Conservation (phyloP, 2,329 filamentous ascomycete genomes). For the Sporothrix brunneoviolacea region DNA sequence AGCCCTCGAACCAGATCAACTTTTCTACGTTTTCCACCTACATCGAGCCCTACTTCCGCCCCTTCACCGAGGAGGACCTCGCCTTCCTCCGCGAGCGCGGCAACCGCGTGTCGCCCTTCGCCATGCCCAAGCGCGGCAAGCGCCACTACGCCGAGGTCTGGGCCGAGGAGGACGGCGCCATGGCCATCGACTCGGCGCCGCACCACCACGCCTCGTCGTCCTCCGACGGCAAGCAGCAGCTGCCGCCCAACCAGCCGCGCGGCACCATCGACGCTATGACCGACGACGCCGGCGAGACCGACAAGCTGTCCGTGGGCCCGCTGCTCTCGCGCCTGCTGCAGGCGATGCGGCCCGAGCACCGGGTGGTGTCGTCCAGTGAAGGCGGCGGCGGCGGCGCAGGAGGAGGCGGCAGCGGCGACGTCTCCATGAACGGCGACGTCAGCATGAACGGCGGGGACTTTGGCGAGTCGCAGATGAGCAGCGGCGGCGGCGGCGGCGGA, state of each 20-base stretch:
- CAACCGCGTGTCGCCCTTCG: constrained; percentile 74
- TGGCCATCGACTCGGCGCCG: constrained; percentile 60
- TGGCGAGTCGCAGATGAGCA: constrained; percentile 32
- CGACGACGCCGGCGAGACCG: constrained; percentile 80
- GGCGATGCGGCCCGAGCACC: constrained; percentile 70
- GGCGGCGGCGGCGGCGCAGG: constrained; percentile 35
- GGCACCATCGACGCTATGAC: constrained; percentile 81
- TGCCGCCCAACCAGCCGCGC: constrained; percentile 73
- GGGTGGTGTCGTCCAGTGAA: constrained; percentile 37
- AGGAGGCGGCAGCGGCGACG: constrained; percentile 49
- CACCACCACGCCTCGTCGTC: too few relatives aligned
- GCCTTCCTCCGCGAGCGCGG: constrained; percentile 87
- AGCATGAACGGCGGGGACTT: constrained; percentile 25
- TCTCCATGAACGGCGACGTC: constrained; percentile 51
- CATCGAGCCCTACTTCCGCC: constrained; percentile 83
- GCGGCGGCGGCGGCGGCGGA: constrained; percentile 40
- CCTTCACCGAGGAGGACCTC: constrained; percentile 86
- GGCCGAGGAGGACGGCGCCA: constrained; percentile 85
- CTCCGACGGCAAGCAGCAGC: constrained; percentile 53
- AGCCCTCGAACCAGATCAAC: constrained; percentile 89
- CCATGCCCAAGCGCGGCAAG: constrained; percentile 78
- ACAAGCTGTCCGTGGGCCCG: constrained; percentile 82
- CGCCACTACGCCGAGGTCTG: constrained; percentile 84
- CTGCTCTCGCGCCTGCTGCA: constrained; percentile 76
- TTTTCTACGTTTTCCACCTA: constrained; percentile 90